phyloP scores from a whole-genome alignment of 1,139 yeast genomes.

The Yamadazyma diddensiae region DNA sequence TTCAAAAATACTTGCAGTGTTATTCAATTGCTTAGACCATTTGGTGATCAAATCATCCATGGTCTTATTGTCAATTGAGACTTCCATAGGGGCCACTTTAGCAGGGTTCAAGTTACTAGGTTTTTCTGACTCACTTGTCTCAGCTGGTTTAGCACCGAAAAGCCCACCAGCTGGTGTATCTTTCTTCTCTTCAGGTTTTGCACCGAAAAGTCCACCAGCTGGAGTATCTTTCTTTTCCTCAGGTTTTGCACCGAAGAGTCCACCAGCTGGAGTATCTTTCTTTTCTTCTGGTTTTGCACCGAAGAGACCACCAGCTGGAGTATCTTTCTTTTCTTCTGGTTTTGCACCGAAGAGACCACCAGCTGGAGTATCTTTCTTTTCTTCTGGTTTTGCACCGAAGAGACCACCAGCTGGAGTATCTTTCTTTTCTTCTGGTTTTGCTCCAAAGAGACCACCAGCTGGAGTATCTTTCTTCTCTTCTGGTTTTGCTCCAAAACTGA shows the following conservation, averaged over 20 bases:
- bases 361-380: slow-evolving; percentile 13
- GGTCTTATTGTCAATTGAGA: slow-evolving; percentile 85
- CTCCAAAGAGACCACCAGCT: slow-evolving; percentile 19
- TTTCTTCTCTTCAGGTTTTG: slow-evolving; percentile 7
- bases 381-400: slow-evolving; percentile 14
- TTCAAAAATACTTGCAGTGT: slow-evolving; percentile 71
- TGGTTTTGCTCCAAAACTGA: slow-evolving; percentile 20
- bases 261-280: slow-evolving; percentile 20
- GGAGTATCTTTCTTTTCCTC: slow-evolving; percentile 22
- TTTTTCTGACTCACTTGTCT: slow-evolving; percentile 17
- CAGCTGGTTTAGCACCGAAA: slow-evolving; percentile 19
- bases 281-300: slow-evolving; percentile 22
- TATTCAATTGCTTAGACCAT: slow-evolving; percentile 86
- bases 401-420: slow-evolving; percentile 18
- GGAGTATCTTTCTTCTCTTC: slow-evolving; percentile 14
- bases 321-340: slow-evolving; percentile 19
- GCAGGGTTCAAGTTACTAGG: slow-evolving; percentile 53
- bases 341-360: slow-evolving; percentile 22
- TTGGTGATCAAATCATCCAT: slow-evolving; percentile 88
- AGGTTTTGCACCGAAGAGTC: slow-evolving; percentile 26
- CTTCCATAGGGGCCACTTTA: slow-evolving; percentile 61
- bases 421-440: slow-evolving; percentile 14
- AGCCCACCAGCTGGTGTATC: slow-evolving; percentile 16
- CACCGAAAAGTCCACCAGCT: slow-evolving; percentile 23
- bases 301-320: slow-evolving; percentile 19